A percentile compares a stretch with the other conserved stretches of the same genome.
Evolutionary conservation across 179 eudicot genomes (phyloP).

Genomic region (Drosera spatulata): DNA sequence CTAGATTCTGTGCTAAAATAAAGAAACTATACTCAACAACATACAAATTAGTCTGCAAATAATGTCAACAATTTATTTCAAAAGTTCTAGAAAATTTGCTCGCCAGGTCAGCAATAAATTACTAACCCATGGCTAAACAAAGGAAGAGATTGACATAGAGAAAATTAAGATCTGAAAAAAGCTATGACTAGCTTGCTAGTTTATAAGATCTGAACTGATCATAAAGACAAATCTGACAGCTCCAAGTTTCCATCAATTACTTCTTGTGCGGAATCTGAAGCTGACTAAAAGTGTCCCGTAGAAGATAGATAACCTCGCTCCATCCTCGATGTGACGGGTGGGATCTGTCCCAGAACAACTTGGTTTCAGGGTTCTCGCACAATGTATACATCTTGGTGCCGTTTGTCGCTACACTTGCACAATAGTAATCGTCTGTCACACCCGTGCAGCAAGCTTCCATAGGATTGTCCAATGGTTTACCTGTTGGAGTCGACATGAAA

Average conservation of each 20-base stretch:
- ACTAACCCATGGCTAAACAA: too few relatives aligned
- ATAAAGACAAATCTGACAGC: too few relatives aligned
- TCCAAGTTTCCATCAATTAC: background rate
- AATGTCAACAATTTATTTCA: too few relatives aligned
- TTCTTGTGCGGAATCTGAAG: background rate
- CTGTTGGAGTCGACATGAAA: background rate
- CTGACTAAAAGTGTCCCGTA: background rate
- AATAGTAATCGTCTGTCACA: background rate
- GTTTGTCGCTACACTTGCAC: background rate
- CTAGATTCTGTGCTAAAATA: too few relatives aligned
- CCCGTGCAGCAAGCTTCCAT: background rate
- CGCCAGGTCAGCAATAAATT: too few relatives aligned
- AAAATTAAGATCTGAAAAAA: too few relatives aligned
- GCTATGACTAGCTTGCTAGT: too few relatives aligned
- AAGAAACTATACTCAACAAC: too few relatives aligned
- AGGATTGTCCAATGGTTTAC: background rate
- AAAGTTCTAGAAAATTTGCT: too few relatives aligned
- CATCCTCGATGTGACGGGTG: background rate
- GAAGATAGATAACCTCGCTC: background rate
- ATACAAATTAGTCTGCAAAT: too few relatives aligned
- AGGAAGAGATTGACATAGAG: too few relatives aligned
- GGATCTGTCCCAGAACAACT: background rate
- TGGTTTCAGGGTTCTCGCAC: background rate
- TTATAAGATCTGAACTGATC: too few relatives aligned
- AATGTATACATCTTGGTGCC: conserved; percentile 2